Percentiles rank a stretch among this genome's conserved stretches.
Conservation (phyloP, 805 yeast genomes). For the Candida arabinofermentans region DNA sequence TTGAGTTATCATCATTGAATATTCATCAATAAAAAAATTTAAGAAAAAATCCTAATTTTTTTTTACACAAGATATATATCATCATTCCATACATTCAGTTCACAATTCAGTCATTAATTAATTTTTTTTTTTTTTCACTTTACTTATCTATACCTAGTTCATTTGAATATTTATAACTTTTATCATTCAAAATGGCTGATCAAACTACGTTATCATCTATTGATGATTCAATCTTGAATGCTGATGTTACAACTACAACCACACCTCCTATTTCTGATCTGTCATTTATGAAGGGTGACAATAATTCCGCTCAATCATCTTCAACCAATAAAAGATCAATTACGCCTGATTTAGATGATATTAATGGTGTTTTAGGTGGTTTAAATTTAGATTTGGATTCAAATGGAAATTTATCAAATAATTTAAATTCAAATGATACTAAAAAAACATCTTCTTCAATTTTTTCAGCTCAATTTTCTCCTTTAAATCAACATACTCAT, state of each 20-base stretch:
- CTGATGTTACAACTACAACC: constrained; percentile 27
- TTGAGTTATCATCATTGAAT: too few relatives aligned
- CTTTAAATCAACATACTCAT: constrained; percentile 16
- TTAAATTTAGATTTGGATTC: constrained; percentile 37
- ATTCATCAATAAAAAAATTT: background rate
- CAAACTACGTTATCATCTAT: constrained; percentile 32
- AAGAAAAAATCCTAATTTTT: background rate
- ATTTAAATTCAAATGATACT: constrained; percentile 1
- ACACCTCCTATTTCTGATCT: constrained; percentile 31
- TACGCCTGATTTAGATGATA: constrained; percentile 32
- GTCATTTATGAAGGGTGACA: constrained; percentile 12
- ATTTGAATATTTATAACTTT: background rate
- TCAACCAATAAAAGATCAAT: constrained; percentile 5
- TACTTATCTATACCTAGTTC: background rate
- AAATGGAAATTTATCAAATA: constrained; percentile 2
- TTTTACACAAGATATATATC: background rate
- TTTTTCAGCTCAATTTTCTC: constrained; percentile 25
- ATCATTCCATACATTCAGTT: constrained; percentile 6
- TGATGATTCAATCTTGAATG: constrained; percentile 25
- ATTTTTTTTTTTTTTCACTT: background rate
- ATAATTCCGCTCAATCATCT: background rate
- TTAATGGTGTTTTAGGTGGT: constrained; percentile 45
- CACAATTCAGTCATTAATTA: too few relatives aligned
- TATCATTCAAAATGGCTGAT: constrained; percentile 26
- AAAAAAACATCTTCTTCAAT: constrained; percentile 13